Evolutionary conservation across 345 rosid genomes (phyloP).

Genomic region (Salix suchowensis): DNA sequence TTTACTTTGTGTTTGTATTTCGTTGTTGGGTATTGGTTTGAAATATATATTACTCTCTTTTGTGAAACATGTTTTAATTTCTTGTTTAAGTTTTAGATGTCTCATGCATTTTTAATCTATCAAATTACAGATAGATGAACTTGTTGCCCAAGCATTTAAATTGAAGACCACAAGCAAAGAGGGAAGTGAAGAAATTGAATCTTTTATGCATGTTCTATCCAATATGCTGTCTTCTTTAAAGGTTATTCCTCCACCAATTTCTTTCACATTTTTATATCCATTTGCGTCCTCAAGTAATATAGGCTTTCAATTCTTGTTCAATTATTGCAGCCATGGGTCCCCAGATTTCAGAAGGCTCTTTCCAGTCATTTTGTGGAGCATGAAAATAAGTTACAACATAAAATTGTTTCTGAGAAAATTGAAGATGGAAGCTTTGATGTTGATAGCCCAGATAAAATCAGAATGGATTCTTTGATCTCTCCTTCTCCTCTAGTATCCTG

Average conservation of each 20-base stretch:
- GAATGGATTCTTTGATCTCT: constrained; percentile 55
- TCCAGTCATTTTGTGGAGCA: constrained; percentile 19
- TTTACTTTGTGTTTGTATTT: background rate
- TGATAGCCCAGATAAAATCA: constrained; percentile 58
- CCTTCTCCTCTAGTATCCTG: constrained; percentile 92
- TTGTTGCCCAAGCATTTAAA: constrained; percentile 63
- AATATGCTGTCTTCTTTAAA: constrained; percentile 57
- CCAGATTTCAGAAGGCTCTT: constrained; percentile 49
- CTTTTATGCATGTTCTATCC: constrained; percentile 50
- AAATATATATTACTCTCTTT: background rate
- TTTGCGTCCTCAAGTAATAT: background rate
- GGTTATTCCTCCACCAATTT: constrained; percentile 34
- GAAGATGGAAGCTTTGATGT: constrained; percentile 37
- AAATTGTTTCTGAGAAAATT: constrained; percentile 18
- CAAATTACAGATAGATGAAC: constrained; percentile 65
- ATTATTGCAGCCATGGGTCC: constrained; percentile 75
- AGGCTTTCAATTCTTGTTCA: constrained; percentile 5
- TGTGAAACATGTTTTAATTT: background rate
- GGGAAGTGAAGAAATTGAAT: constrained; percentile 56
- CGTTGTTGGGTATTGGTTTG: background rate
- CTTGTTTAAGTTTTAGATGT: background rate
- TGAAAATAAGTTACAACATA: constrained; percentile 20
- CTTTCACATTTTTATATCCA: background rate
- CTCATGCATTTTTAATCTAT: background rate
- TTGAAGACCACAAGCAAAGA: constrained; percentile 33